Base-by-base conservation (phyloP, 305 asterid species). In the Fraxinus sp. region DNA sequence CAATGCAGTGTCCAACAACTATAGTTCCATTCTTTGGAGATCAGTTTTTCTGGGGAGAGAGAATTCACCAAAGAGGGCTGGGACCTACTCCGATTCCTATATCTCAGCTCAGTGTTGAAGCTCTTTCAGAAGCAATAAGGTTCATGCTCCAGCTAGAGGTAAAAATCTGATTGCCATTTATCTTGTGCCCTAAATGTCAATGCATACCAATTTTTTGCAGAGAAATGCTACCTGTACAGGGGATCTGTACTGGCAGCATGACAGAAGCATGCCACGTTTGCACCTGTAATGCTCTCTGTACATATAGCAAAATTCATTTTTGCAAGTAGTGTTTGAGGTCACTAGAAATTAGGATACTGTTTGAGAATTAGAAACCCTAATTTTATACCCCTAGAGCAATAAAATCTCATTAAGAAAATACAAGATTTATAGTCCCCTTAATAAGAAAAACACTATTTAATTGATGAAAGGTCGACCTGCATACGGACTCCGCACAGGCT, bases 141-240 rank as follows among this genome's bases (percentile, higher is more conserved):
- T 94, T 93, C 92, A 96, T 96, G 98, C 97, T 96, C 85, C 94
- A 91, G 82, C 97, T 97, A 46, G 98, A 94, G 95, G 99, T 93
- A 57, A 57, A 78, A 30, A 81, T 68, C 1, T 4, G n/a, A 77
- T 16, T 71, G 76, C 18, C 74, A 71, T 14, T 71, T 71, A 32
- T 30, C 46, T 14, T 71, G 41, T 71, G 36, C 35, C 74, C 30
- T 66, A 66, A 66, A 66, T 66, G 74, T 66, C 36, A 66, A 3
- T 66, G 36, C 36, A 9, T 26, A 10, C 18, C 74, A 26, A 66
- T 3, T 66, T 26, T 66, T 26, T 66, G 55, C 55, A 44, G 55
- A 44, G 55, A 44, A 44, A 44, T 44, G 55, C 55, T 44, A 44
- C 55, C 55, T 44, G 55, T 44, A 13, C 55, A 44, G 55, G n/a